Percentiles rank a stretch among this genome's conserved stretches.
These are phyloP conservation scores for Amaranthus hypochondriacus DNA, from an alignment of 148 eudicot species.

Conservation along the genomic window DNA sequence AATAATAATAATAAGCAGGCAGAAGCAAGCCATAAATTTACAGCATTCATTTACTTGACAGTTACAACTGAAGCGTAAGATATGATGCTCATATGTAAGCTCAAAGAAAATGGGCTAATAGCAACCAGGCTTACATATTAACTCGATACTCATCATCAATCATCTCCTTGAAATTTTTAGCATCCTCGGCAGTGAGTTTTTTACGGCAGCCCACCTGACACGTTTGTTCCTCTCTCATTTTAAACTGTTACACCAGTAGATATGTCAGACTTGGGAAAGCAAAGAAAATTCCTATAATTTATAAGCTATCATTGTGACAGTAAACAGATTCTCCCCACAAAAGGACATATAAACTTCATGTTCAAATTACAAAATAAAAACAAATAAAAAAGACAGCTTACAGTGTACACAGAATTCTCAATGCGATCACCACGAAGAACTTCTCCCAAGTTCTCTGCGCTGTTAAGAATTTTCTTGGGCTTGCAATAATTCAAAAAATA, in stretches of 20 bases:
- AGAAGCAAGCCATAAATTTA: background rate
- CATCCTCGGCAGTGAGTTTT: conserved; percentile 40
- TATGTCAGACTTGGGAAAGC: conserved; percentile 12
- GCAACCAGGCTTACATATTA: conserved; percentile 39
- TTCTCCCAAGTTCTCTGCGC: conserved; percentile 57
- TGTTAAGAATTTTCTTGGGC: conserved; percentile 39
- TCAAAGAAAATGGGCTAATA: background rate
- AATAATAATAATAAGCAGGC: conserved; percentile 4
- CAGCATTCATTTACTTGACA: background rate
- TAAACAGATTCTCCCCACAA: background rate
- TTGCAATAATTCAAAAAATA: conserved; percentile 47
- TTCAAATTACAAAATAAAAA: background rate
- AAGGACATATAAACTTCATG: background rate
- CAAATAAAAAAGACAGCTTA: conserved; percentile 17
- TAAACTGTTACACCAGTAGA: conserved; percentile 30
- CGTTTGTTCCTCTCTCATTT: conserved; percentile 48
- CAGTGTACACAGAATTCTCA: conserved; percentile 50
- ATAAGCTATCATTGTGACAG: background rate
- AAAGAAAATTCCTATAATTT: background rate
- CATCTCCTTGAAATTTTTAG: conserved; percentile 53
- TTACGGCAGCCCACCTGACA: conserved; percentile 42
- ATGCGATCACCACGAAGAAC: conserved; percentile 59
- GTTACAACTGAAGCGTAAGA: background rate
- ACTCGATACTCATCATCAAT: conserved; percentile 54
- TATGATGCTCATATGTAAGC: background rate